A percentile compares a stretch with the other conserved stretches of the same genome.
Conservation (phyloP, 1,139 yeast genomes). For the Blastobotrys apis region DNA sequence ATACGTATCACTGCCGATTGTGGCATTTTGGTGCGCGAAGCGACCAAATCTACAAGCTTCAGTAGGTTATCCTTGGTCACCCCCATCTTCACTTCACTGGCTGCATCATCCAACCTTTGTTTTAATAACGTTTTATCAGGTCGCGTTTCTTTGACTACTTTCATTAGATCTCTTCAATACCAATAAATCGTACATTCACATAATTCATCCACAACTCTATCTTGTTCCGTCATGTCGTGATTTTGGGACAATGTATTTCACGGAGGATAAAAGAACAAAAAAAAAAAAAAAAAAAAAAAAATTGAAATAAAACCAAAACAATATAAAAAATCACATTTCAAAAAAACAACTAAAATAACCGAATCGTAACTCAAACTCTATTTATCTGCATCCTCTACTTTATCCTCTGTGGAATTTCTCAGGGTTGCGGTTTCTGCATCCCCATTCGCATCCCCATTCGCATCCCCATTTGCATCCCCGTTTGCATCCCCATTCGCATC, state of each 20-base stretch:
- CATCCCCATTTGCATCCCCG: neutral
- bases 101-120: neutral
- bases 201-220: neutral
- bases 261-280: neutral
- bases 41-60: neutral
- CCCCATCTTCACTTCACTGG: neutral
- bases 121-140: constrained; percentile 6
- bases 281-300: no score
- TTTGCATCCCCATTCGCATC: neutral
- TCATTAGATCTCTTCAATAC: constrained; percentile 6
- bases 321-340: neutral
- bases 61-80: neutral
- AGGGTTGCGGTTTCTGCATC: neutral
- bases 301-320: no score
- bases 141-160: constrained; percentile 14
- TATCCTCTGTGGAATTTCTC: neutral
- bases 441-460: neutral
- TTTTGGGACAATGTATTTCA: neutral
- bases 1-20: constrained; percentile 17
- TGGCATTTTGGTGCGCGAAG: constrained; percentile 8
- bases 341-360: neutral
- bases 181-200: neutral
- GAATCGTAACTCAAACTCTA: neutral
- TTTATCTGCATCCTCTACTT: no score
- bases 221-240: neutral